Evolutionary conservation across 2,329 filamentous ascomycete genomes (phyloP), one percentile per base, ranked within the genome.

Genomic region (Malbranchea cinnamomea): DNA sequence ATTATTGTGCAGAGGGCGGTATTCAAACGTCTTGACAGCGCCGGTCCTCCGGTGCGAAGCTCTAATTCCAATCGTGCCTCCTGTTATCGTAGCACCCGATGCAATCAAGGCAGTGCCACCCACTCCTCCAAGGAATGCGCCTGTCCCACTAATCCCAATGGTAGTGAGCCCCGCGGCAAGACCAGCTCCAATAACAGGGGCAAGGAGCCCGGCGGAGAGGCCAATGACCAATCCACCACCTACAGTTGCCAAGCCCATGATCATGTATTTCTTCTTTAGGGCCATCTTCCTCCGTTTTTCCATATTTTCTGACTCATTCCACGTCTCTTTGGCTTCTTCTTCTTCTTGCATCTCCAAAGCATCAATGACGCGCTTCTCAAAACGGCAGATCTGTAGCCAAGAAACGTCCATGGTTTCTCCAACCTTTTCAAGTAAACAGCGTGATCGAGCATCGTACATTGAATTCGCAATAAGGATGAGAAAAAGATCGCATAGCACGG

Each of bases 271-370:
- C 42, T 73, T 73, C 50, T 80, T 93, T 36, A 85, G 63, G 1
- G 81, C 82, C 47, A 72, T 60, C 52, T 94, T 93, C 30, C 81
- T 70, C 26, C 89, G 72, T 35, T 65, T 70, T 52, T 93, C 83
- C 66, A 95, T 83, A 50, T 95, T 84, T 40, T 91, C 82, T 7
- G 89, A 78, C 52, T 98, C 89, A 41, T 94, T 91, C 89, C 89
- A 98, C 39, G 87, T 93, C 56, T 98, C 89, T 46, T 87, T 91
- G 39, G 84, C 79, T 4, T 83, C 82, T 26, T 80, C 75, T 26
- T 80, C 75, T 53, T 95, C 84, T 56, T 95, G 87, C 83, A 98
- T 94, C 54, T 98, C 89, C 13, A 98, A 62, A 1, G 89, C 84
- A 54, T 98, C 89, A 5, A 89, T 94, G 4, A 98, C 83, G 31